These are phyloP conservation scores for Mangifera indica DNA, from an alignment of 345 rosid species.

Conservation along the genomic window DNA sequence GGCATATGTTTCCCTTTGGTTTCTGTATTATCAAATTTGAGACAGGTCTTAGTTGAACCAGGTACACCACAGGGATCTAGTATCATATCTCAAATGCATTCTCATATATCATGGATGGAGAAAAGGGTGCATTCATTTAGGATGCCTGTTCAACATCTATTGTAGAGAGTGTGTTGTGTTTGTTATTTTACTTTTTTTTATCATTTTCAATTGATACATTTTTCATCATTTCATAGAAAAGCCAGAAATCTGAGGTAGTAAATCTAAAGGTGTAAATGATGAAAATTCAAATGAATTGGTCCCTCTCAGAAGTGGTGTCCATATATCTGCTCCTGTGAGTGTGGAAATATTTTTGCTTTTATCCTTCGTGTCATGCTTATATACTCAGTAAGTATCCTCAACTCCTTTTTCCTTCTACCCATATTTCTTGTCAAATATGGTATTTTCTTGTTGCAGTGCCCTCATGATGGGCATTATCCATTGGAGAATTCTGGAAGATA, in stretches of 20 bases:
- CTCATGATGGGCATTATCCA: constrained; percentile 91
- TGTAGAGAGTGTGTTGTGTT: not conserved
- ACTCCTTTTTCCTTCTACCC: not conserved
- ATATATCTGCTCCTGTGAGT: constrained; percentile 92
- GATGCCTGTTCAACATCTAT: not conserved
- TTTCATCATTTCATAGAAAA: constrained; percentile 49
- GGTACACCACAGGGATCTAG: constrained; percentile 94
- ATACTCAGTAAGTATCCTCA: not conserved
- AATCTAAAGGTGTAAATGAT: constrained; percentile 37
- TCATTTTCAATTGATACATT: constrained; percentile 20
- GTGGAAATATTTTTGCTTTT: constrained; percentile 4
- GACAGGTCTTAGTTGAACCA: constrained; percentile 89
- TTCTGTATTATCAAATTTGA: constrained; percentile 9
- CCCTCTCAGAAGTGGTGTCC: constrained; percentile 63
- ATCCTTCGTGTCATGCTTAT: not conserved
- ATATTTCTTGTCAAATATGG: not conserved
- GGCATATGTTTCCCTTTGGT: not conserved
- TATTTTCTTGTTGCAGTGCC: constrained; percentile 58
- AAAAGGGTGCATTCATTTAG: constrained; percentile 52
- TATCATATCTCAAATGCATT: constrained; percentile 90
- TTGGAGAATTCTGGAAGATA: constrained; percentile 79
- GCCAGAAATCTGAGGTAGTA: constrained; percentile 54
- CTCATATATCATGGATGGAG: constrained; percentile 97
- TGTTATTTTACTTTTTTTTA: constrained; percentile 11
- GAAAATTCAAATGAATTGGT: constrained; percentile 52